Evolutionary conservation across 805 yeast genomes (phyloP), one percentile per base, ranked within the genome.

Genomic region (Teunomyces atbi): DNA sequence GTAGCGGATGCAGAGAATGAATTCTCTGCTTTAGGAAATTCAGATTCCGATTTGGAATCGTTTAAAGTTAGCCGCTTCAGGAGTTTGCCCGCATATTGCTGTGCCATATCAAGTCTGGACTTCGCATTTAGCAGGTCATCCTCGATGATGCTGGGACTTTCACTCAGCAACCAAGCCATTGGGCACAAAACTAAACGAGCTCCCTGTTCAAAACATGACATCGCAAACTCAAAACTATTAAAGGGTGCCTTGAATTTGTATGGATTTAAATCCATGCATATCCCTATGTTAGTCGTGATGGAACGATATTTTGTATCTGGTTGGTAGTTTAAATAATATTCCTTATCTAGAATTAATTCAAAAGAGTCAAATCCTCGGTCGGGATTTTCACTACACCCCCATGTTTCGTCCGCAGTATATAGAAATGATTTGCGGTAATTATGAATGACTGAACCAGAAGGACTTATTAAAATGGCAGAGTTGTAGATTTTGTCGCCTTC

Each of bases 191-290:
- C 71, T 46, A 91, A 64, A 28, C 78, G 73, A 0, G 80, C 78
- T 8, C 69, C 57, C 37, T 81, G 73, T 0, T 64, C 55, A 16
- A 68, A 59, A 48, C 86, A 81, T 44, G 73, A 71, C 23, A 65
- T 61, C 0, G 91, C 76, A 63, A 86, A 88, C 62, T 91, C 97
- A 59, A 78, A 89, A 20, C 71, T 74, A 30, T 76, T 71, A 65
- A 89, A 90, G 1, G 95, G 90, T 1, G 96, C 89, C 51, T 78
- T 71, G 62, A 91, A 91, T 60, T 86, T 75, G 62, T 87, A 86
- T 0, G 97, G 96, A 61, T 88, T 90, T 50, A 91, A 64, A 66
- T 91, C 98, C 97, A 91, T 91, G 61, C 98, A 91, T 5, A 91
- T 89, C 0, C 97, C 98, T 45, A 91, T 72, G 28, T 83, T 75